Percentiles rank a stretch among this genome's conserved stretches.
These are phyloP conservation scores for Nephelium lappaceum DNA, from an alignment of 345 rosid genomes.

Conservation along the genomic window DNA sequence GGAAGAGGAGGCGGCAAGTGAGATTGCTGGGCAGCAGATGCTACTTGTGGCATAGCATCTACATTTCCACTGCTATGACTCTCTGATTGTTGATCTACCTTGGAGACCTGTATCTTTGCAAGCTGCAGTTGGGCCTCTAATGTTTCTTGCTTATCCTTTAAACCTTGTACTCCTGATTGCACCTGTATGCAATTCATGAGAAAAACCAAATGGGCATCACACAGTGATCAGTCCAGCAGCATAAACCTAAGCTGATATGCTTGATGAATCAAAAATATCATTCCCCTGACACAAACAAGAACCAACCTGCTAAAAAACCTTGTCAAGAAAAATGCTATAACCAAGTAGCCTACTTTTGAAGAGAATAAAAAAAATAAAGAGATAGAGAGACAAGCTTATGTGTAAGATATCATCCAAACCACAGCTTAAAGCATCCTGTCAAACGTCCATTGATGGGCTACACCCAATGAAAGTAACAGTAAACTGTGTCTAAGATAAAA, in stretches of 20 bases:
- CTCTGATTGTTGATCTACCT: conserved; percentile 52
- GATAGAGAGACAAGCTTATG: background rate
- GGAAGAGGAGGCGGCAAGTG: conserved; percentile 46
- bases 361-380: background rate
- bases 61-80: conserved; percentile 40
- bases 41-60: conserved; percentile 49
- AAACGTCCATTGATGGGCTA: background rate
- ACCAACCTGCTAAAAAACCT: background rate
- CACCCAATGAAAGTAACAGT: background rate
- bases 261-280: background rate
- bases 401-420: background rate
- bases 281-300: background rate
- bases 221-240: background rate
- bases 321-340: background rate
- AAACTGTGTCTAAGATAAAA: background rate
- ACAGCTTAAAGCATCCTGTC: background rate
- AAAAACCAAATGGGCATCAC: conserved; percentile 13
- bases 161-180: conserved; percentile 62
- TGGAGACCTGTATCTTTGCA: conserved; percentile 59
- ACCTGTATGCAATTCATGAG: conserved; percentile 50
- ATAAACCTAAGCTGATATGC: conserved; percentile 1
- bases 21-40: conserved; percentile 54
- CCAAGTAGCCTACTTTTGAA: background rate
- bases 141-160: conserved; percentile 81
- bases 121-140: conserved; percentile 71